Evolutionary conservation across 192 early-diverging fungal genomes (phyloP).

Genomic region (Linnemannia schmuckeri): DNA sequence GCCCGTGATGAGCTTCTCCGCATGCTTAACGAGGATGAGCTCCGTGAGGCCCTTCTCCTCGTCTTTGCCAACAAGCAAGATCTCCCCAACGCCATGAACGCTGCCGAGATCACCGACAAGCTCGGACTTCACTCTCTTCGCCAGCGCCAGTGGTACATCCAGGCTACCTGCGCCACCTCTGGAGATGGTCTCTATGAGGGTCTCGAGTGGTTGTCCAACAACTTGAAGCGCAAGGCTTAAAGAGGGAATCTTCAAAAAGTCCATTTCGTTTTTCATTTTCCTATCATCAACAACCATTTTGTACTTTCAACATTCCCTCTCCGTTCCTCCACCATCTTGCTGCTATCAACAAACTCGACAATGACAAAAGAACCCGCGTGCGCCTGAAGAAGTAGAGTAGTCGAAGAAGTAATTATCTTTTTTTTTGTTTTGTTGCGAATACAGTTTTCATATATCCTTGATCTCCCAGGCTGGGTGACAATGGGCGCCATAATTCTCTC

Average conservation of each 20-base stretch:
- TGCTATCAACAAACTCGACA: slow-evolving; percentile 9
- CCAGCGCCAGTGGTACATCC: slow-evolving; percentile 93
- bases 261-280: neutral
- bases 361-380: slow-evolving; percentile 6
- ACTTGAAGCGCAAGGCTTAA: slow-evolving; percentile 69
- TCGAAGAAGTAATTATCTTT: slow-evolving; percentile 12
- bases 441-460: neutral
- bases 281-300: neutral
- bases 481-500: too few relatives aligned
- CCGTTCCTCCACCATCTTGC: neutral
- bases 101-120: slow-evolving; percentile 94
- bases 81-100: slow-evolving; percentile 95
- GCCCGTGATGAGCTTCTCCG: slow-evolving; percentile 95
- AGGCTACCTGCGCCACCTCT: slow-evolving; percentile 90
- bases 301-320: neutral
- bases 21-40: slow-evolving; percentile 97
- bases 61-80: slow-evolving; percentile 99
- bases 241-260: neutral
- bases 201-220: slow-evolving; percentile 92
- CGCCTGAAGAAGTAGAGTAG: slow-evolving; percentile 5
- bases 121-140: slow-evolving; percentile 88
- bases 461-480: too few relatives aligned
- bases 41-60: slow-evolving; percentile 89
- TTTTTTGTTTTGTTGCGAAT: slow-evolving; percentile 9
- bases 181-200: slow-evolving; percentile 99